Evolutionary conservation across 257 asterid species (phyloP), one percentile per base, ranked within the genome.

Genomic region (Fraxinus cuspidata): DNA sequence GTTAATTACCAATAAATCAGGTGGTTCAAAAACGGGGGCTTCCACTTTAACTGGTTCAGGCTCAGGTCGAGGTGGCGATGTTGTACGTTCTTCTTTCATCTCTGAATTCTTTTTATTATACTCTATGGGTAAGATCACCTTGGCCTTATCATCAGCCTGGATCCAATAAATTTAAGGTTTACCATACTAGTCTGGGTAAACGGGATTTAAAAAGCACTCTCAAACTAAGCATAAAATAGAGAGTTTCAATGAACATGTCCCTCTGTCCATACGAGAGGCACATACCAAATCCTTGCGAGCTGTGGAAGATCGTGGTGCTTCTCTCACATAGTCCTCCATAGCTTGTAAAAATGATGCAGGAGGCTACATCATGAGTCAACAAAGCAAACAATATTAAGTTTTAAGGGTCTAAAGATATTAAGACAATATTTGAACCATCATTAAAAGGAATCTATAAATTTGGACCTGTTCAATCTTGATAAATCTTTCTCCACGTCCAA

Each of bases 281-380:
- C 81, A 64, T 88, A 91, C 98, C 88, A 83, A 87, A 83, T 87
- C 96, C 82, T 81, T 91, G 83, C 90, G 93, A 80, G 84, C 93
- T 18, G 91, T 78, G 80, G 99, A 91, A 80, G 85, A 71, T 29
- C 94, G 98, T 7, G 99, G 98, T 78, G 97, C 98, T 11, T 96
- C 99, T 84, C 89, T 89, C 35, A 93, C 96, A 78, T 93, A 96
- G 89, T 96, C 98, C 87, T 96, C 99, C 99, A 96, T 96, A 76
- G 99, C 91, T 93, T 89, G 97, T 72, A 96, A 74, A 81, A 96
- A 96, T 35, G 99, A 96, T 76, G 92, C 94, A 53, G 98, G 99
- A 32, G 99, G 98, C 99, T 96, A 74, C 56, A 89, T 77, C 37
- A 76, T 56, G 78, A 74, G 81, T 38, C 78, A 81, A 56, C 42